These are phyloP conservation scores for Diddensiella transvaalensis DNA, from an alignment of 805 yeast genomes.

Conservation along the genomic window DNA sequence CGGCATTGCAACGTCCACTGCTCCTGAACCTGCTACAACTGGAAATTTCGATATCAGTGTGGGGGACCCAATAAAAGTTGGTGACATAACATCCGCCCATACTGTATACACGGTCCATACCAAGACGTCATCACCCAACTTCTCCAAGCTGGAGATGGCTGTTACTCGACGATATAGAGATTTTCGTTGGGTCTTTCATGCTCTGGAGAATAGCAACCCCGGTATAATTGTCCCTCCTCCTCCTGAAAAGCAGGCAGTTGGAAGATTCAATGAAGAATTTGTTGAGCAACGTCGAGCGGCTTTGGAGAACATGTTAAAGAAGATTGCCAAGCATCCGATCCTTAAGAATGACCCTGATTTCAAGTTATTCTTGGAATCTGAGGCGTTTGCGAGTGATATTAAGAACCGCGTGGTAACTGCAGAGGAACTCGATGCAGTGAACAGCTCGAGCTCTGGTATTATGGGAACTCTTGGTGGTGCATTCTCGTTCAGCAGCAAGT, in stretches of 20 bases:
- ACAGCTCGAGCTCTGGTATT: constrained; percentile 45
- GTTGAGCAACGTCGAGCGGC: constrained; percentile 82
- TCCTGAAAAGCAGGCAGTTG: constrained; percentile 89
- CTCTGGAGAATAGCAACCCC: constrained; percentile 79
- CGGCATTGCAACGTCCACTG: background rate
- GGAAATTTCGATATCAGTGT: constrained; percentile 58
- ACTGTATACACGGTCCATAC: constrained; percentile 80
- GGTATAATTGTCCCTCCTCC: constrained; percentile 94
- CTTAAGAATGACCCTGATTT: constrained; percentile 75
- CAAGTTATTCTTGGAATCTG: constrained; percentile 69
- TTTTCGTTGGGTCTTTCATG: constrained; percentile 91
- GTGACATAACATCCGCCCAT: constrained; percentile 85
- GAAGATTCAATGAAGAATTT: constrained; percentile 86
- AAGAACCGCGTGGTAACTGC: constrained; percentile 44
- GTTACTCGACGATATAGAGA: constrained; percentile 88
- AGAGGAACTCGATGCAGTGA: constrained; percentile 25
- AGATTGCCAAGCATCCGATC: constrained; percentile 54
- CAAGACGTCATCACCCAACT: constrained; percentile 43
- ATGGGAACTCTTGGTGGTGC: constrained; percentile 64
- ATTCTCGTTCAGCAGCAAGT: constrained; percentile 63
- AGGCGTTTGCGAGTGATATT: constrained; percentile 62
- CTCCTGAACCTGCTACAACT: background rate
- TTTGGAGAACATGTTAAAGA: constrained; percentile 78
- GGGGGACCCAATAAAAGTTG: constrained; percentile 88
- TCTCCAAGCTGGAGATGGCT: constrained; percentile 40